Percentiles rank a stretch among this genome's conserved stretches.
phyloP scores from a whole-genome alignment of 2,329 filamentous ascomycete species.

The Colletotrichum magnum region DNA sequence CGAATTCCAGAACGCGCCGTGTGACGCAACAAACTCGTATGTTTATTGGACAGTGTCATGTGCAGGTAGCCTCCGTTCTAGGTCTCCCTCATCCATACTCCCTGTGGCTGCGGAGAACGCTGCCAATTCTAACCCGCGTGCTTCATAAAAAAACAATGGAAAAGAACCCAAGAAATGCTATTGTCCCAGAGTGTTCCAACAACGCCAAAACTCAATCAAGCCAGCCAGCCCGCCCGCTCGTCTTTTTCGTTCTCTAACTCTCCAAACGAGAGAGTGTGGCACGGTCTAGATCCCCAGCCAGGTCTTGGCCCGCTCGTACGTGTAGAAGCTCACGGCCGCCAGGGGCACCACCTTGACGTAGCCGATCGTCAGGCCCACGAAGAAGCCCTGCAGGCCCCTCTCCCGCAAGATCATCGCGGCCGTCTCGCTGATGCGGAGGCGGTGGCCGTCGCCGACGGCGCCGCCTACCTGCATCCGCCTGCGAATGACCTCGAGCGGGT shows the following conservation, averaged over 20 bases:
- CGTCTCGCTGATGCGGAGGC: slow-evolving; percentile 85
- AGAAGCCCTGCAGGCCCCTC: slow-evolving; percentile 85
- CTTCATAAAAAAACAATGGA: slow-evolving; percentile 17
- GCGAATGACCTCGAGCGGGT: slow-evolving; percentile 93
- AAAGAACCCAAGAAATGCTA: slow-evolving; percentile 23
- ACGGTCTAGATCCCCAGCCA: slow-evolving; percentile 72
- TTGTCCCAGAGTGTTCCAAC: slow-evolving; percentile 32
- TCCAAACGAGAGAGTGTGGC: not conserved
- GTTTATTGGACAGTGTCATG: slow-evolving; percentile 31
- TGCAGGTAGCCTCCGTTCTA: slow-evolving; percentile 34
- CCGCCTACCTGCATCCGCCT: slow-evolving; percentile 97
- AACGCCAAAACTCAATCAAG: slow-evolving; percentile 33
- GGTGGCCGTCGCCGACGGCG: slow-evolving; percentile 89
- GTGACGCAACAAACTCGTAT: slow-evolving; percentile 17
- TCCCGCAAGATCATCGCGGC: slow-evolving; percentile 81
- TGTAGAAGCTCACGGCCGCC: slow-evolving; percentile 79
- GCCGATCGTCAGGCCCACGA: slow-evolving; percentile 92
- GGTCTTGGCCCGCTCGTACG: slow-evolving; percentile 75
- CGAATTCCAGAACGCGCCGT: not conserved
- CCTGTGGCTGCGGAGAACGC: slow-evolving; percentile 4
- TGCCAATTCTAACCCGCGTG: slow-evolving; percentile 22
- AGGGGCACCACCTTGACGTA: slow-evolving; percentile 96
- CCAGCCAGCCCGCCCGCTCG: not conserved
- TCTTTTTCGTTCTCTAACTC: not conserved
- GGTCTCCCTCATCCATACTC: slow-evolving; percentile 12